Base-by-base conservation (phyloP, 345 rosid genomes). In the Populus deltoides region DNA sequence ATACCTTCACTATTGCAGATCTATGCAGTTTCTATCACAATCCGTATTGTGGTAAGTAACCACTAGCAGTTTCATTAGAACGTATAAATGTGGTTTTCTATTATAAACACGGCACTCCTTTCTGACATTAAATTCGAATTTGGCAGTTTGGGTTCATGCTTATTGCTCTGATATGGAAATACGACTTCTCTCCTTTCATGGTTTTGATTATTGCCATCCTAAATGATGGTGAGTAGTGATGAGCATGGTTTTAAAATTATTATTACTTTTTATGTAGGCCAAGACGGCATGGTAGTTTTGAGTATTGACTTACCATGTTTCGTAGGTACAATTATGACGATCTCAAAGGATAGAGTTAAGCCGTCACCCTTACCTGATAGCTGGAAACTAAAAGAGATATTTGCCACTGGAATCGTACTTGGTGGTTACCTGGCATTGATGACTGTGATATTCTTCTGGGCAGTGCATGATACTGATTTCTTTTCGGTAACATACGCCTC, bases 101-200 rank as follows among this genome's bases (percentile, higher is more conserved):
- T 51, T 72, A 18, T 17, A 10, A 18, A 29, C 2, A 0, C 43
- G 11, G 70, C 59, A 20, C 20, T 59, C 59, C 8, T 29, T 7
- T 31, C 11, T 69, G 36, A 59, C 35, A 15, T 53, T 33, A 15
- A 25, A 43, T 68, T 45, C 29, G 43, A 62, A 69, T 71, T 65
- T 51, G 43, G 83, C 79, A 75, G 83, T 79, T 79, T 31, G 85
- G 85, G 45, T 82, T 82, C 77, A 41, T 82, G 82, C 71, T 82
- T 47, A 76, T 82, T 72, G 82, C 82, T 66, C 71, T 82, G 62
- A 78, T 82, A 59, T 82, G 79, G 79, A 78, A 78, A 76, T 78
- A 43, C 39, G 82, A 82, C 71, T 82, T 79, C 77, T 79, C 85
- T 38, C 85, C 85, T 57, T 82, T 82, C 77, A 82, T 82, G 85